Conservation (phyloP, 768 basidiomycete species). For the Tricholoma matsutake region DNA sequence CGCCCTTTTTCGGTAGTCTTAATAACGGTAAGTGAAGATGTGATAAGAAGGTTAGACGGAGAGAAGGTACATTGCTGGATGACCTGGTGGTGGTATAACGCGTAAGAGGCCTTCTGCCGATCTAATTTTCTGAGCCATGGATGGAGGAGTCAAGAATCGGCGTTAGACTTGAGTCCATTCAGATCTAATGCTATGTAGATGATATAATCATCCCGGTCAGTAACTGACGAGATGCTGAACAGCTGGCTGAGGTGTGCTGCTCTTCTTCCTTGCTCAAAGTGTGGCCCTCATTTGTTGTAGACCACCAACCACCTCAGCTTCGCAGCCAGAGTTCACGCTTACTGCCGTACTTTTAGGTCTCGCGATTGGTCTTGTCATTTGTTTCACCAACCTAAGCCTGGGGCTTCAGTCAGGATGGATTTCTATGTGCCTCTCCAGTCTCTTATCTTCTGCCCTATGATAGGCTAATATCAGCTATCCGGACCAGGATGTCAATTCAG, state of each 20-base stretch:
- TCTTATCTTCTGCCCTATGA: neutral
- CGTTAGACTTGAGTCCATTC: too few species aligned
- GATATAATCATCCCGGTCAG: too few species aligned
- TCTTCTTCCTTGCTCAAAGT: neutral
- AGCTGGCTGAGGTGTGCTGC: slow-evolving; percentile 10
- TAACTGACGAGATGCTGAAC: slow-evolving; percentile 15
- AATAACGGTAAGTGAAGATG: slow-evolving; percentile 7
- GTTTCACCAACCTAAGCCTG: slow-evolving; percentile 89
- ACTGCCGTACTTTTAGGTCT: slow-evolving; percentile 76
- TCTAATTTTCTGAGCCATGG: slow-evolving; percentile 56
- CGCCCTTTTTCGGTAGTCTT: slow-evolving; percentile 76
- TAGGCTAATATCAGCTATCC: neutral
- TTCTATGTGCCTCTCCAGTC: slow-evolving; percentile 55
- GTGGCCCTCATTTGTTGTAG: neutral
- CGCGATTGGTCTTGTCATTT: slow-evolving; percentile 80
- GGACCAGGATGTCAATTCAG: slow-evolving; percentile 87
- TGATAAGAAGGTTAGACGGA: slow-evolving; percentile 10
- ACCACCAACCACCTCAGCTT: slow-evolving; percentile 5
- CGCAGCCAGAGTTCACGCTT: slow-evolving; percentile 42
- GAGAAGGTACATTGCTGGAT: slow-evolving; percentile 42
- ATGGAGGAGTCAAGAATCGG: neutral
- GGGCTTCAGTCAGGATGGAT: slow-evolving; percentile 91
- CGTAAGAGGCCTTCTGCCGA: slow-evolving; percentile 47
- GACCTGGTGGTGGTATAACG: slow-evolving; percentile 50
- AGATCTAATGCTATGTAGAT: too few species aligned